phyloP scores from a whole-genome alignment of 306 rosid species.

The Cucurbita argyrosperma region DNA sequence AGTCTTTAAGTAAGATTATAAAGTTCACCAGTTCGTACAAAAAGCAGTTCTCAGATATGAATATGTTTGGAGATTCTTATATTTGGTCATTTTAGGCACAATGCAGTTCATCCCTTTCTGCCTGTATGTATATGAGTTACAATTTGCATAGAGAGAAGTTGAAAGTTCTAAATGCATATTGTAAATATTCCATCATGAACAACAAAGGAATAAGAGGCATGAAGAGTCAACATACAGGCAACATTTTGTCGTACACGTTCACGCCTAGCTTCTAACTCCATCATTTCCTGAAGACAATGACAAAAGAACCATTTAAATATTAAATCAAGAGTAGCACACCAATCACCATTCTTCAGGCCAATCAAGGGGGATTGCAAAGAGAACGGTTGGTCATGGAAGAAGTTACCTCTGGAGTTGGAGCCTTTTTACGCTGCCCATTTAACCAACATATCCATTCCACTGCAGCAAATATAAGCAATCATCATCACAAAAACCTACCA shows the following conservation, averaged over 20 bases:
- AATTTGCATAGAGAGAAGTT: neutral
- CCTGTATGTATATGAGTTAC: neutral
- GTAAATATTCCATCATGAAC: neutral
- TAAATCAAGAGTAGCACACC: neutral
- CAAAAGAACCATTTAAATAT: neutral
- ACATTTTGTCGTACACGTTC: conserved; percentile 70
- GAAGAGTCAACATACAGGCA: conserved; percentile 47
- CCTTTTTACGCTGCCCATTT: conserved; percentile 92
- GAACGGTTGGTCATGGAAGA: neutral
- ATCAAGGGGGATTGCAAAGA: neutral
- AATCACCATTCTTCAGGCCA: neutral
- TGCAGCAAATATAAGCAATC: conserved; percentile 21
- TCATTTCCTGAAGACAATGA: conserved; percentile 46
- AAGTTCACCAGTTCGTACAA: neutral
- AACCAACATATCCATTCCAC: conserved; percentile 99
- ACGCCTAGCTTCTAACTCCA: conserved; percentile 73
- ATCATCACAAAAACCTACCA: neutral
- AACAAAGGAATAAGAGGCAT: neutral
- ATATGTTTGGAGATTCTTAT: neutral
- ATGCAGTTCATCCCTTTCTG: neutral
- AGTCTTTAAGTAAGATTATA: neutral
- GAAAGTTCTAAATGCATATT: neutral
- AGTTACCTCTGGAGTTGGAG: conserved; percentile 78
- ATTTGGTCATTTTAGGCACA: neutral
- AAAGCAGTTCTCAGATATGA: neutral